A percentile compares a stretch with the other conserved stretches of the same genome.
phyloP scores from a whole-genome alignment of 257 asterid species.

The Nicotiana noctiflora region DNA sequence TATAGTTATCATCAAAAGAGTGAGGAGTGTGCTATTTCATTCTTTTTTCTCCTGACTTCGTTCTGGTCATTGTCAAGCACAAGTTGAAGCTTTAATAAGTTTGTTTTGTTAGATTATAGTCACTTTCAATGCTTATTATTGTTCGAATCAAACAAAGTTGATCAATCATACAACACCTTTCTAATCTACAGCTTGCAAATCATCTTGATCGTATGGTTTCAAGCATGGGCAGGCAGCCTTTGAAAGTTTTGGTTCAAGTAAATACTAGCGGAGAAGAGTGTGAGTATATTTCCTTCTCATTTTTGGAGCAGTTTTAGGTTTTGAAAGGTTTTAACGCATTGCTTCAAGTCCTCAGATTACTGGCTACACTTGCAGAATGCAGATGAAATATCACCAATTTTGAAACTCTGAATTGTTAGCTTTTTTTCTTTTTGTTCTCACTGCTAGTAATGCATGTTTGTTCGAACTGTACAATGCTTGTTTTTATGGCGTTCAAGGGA shows the following conservation, averaged over 20 bases:
- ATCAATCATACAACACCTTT: not conserved
- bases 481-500: not conserved
- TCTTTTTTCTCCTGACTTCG: not conserved
- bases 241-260: constrained; percentile 80
- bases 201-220: constrained; percentile 71
- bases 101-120: not conserved
- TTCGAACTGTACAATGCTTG: not conserved
- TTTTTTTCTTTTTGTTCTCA: not conserved
- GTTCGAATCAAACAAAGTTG: not conserved
- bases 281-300: constrained; percentile 31
- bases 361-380: not conserved
- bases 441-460: not conserved
- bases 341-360: not conserved
- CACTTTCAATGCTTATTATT: not conserved
- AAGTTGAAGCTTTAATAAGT: not conserved
- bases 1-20: not conserved
- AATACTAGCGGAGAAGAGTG: constrained; percentile 91
- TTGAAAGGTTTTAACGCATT: not conserved
- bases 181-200: constrained; percentile 49
- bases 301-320: not conserved
- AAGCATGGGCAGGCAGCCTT: constrained; percentile 56
- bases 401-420: not conserved
- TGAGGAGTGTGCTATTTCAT: not conserved
- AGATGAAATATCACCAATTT: not conserved
- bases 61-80: not conserved